Evolutionary conservation across 108 stramenopile genomes (phyloP).

Genomic region (Pseudonitzschia multiseries): DNA sequence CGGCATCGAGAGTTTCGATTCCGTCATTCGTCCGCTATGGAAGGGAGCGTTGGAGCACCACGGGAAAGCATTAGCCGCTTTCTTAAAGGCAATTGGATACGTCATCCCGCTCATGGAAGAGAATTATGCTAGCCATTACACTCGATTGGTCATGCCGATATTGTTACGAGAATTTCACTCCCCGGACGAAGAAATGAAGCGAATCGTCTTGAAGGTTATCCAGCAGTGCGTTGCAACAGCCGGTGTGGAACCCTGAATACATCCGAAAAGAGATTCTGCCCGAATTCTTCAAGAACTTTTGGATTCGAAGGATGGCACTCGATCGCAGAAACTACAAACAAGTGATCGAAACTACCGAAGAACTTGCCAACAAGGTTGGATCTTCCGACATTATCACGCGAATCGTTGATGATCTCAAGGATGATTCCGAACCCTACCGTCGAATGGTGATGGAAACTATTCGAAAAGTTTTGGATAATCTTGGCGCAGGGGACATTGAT

Average conservation of each 20-base stretch:
- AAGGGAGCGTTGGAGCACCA: conserved; percentile 97
- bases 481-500: conserved; percentile 95
- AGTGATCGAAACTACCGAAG: conserved; percentile 98
- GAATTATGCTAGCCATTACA: conserved; percentile 99
- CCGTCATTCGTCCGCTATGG: conserved; percentile 96
- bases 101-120: conserved; percentile 99
- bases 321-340: conserved; percentile 96
- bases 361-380: conserved; percentile 98
- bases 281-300: conserved; percentile 97
- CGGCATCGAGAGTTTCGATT: conserved; percentile 99
- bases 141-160: conserved; percentile 97
- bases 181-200: conserved; percentile 97
- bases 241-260: conserved; percentile 96
- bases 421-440: conserved; percentile 98
- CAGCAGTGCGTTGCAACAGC: conserved; percentile 98
- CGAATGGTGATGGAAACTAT: conserved; percentile 99
- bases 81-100: conserved; percentile 97
- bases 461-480: conserved; percentile 89
- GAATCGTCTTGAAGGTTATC: conserved; percentile 97
- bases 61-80: conserved; percentile 97
- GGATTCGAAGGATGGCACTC: conserved; percentile 98
- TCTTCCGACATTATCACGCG: conserved; percentile 92
- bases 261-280: conserved; percentile 96
- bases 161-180: conserved; percentile 96
- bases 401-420: conserved; percentile 99